Evolutionary conservation across 495 filamentous ascomycete genomes (phyloP), one percentile per base, ranked within the genome.

Genomic region (Penicillium bovifimosum): DNA sequence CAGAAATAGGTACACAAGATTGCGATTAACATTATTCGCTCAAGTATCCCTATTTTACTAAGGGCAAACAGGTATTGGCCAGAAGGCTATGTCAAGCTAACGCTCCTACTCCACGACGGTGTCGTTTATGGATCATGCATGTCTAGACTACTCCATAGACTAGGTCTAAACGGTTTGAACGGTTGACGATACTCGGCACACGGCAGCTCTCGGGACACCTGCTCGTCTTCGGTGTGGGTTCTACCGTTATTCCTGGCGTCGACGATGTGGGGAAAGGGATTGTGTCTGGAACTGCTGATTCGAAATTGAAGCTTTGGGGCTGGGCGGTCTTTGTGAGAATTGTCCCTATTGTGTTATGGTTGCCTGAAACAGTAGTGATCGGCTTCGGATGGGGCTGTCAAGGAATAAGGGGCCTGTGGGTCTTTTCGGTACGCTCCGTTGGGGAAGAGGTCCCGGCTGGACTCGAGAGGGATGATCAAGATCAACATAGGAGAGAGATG

Each of bases 1-100:
- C 34, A 44, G 39, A 34, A 20, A 52, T 28, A 33, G 33, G 4
- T 24, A 41, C n/a, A 14, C 27, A 11, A 18, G 20, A 24, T 24
- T 24, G 20, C 20, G 20, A 24, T 24, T 24, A 24, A 2, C 20
- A 24, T 24, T 24, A 24, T 24, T 24, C 20, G 20, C 4, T 24
- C 2, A 4, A 24, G 20, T 4, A 45, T 17, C n/a, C n/a, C 14
- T 8, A 11, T 32, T 51, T 41, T 42, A 48, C 47, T 57, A 56
- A 56, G 47, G 36, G n/a, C 33, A 43, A 29, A 24, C 28, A 11
- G 35, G 14, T 46, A 60, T 60, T 60, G 58, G 58, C 24, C 18
- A 26, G 47, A 31, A 16, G 35, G 36, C 38, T 42, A 33, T 38
- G 28, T 17, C 13, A 8, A 20, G 48, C 29, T 50, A 42, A 41